A percentile compares a stretch with the other conserved stretches of the same genome.
These are phyloP conservation scores for Sphaerulina musiva DNA, from an alignment of 2,329 filamentous ascomycete genomes.

Conservation along the genomic window DNA sequence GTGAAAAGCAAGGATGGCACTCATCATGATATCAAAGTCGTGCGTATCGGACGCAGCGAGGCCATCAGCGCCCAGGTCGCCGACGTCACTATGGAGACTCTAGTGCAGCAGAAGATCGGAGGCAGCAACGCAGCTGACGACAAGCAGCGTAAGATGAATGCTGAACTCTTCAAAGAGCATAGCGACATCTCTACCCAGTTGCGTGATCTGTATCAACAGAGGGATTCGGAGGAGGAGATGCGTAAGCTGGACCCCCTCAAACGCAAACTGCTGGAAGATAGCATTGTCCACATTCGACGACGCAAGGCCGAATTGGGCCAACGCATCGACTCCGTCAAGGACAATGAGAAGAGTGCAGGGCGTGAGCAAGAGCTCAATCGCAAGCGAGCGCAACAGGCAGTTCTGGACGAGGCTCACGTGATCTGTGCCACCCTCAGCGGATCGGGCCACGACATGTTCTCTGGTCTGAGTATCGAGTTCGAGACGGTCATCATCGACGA, in stretches of 20 bases:
- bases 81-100: conserved; percentile 87
- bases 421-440: conserved; percentile 93
- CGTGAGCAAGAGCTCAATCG: conserved; percentile 82
- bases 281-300: conserved; percentile 71
- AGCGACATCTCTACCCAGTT: conserved; percentile 59
- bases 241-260: conserved; percentile 38
- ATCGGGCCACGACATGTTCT: conserved; percentile 96
- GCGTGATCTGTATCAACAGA: conserved; percentile 60
- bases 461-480: conserved; percentile 87
- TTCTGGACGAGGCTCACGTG: conserved; percentile 84
- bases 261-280: conserved; percentile 61
- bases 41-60: conserved; percentile 84
- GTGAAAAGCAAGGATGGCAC: conserved; percentile 71
- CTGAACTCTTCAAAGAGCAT: conserved; percentile 65
- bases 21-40: conserved; percentile 70
- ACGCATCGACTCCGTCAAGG: conserved; percentile 80
- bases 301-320: conserved; percentile 70
- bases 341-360: conserved; percentile 71
- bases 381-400: conserved; percentile 78
- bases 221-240: conserved; percentile 48
- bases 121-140: conserved; percentile 31
- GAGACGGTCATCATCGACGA: conserved; percentile 98
- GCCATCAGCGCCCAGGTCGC: conserved; percentile 83
- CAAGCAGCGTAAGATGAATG: conserved; percentile 46
- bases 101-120: conserved; percentile 69